Evolutionary conservation across 768 basidiomycete species (phyloP), one percentile per base, ranked within the genome.

Genomic region (Phallus indusiatus): DNA sequence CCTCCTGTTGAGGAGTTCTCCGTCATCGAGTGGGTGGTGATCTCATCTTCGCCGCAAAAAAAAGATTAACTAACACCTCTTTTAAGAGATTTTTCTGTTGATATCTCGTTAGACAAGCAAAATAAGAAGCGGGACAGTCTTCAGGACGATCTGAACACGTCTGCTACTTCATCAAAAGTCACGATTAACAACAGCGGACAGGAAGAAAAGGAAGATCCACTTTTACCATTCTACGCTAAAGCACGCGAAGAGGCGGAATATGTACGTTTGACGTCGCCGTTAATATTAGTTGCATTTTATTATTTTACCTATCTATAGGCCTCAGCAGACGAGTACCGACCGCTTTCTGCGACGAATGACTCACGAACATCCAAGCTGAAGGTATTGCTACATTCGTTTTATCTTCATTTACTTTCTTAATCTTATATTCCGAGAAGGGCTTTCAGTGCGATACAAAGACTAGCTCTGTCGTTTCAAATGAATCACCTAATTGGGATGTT

Each of bases 401-500:
- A 28, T 16, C 28, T 18, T 47, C 0, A 28, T 35, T 18, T 34
- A 8, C 14, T 17, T n/a, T 37, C 34, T 8, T 8, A 22, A 56
- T 16, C 33, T 34, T 20, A 17, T 54, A 9, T 24, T 18, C 5
- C 54, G 28, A 28, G 28, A 28, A 88, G 85, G 81, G 81, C n/a
- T 90, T 81, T 70, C 72, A 81, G 14, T 87, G 85, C 66, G 86
- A 90, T 62, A 71, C 71, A 16, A 79, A 78, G 63, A 73, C 2
- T n/a, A 11, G 73, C 24, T 65, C 60, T 1, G 69, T 66, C 49
- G 50, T 66, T 59, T 64, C 61, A 14, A 64, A 56, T 0, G 66
- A 66, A 4, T 83, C 81, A 60, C 74, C 75, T 2, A 92, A 92
- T 66, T 84, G 90, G 67, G 80, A 85, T 64, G 78, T 92, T 51